These are phyloP conservation scores for Taxawa tesnikishii DNA, from an alignment of 2,329 filamentous ascomycete species.

Conservation along the genomic window DNA sequence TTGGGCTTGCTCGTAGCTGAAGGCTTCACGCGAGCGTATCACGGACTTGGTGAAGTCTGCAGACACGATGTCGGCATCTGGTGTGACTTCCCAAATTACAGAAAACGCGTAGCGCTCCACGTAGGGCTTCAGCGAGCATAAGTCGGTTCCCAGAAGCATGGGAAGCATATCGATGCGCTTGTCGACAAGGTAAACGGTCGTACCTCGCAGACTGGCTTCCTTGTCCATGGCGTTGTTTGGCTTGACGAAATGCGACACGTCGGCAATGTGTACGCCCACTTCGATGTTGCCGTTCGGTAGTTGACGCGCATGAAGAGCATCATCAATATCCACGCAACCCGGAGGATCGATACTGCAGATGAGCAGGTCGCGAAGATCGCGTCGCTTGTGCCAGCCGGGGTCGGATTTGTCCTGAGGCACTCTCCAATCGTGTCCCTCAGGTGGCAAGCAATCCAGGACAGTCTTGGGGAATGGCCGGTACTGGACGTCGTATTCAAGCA, in stretches of 20 bases:
- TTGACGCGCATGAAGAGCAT: slow-evolving; percentile 76
- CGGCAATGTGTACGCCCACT: slow-evolving; percentile 95
- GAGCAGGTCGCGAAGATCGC: slow-evolving; percentile 71
- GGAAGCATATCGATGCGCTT: slow-evolving; percentile 99
- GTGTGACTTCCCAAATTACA: slow-evolving; percentile 64
- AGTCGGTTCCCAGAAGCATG: slow-evolving; percentile 85
- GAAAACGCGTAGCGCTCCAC: slow-evolving; percentile 61
- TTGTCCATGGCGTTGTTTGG: slow-evolving; percentile 95
- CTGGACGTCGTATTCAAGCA: slow-evolving; percentile 94
- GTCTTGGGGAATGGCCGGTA: slow-evolving; percentile 95
- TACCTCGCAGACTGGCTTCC: slow-evolving; percentile 86
- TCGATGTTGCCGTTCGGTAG: slow-evolving; percentile 90
- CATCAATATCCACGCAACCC: slow-evolving; percentile 95
- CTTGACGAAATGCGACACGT: slow-evolving; percentile 98
- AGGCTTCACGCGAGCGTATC: slow-evolving; percentile 90
- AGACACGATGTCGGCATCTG: slow-evolving; percentile 72
- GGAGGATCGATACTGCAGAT: slow-evolving; percentile 97
- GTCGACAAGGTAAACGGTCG: slow-evolving; percentile 93
- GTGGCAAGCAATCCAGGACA: slow-evolving; percentile 82
- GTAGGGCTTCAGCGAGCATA: slow-evolving; percentile 93
- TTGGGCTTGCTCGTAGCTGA: slow-evolving; percentile 95
- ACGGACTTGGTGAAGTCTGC: slow-evolving; percentile 95
- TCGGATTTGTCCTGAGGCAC: slow-evolving; percentile 72
- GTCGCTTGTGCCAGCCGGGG: slow-evolving; percentile 73
- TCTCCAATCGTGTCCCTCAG: slow-evolving; percentile 86